Base-by-base conservation (phyloP, 208 protist species). In the Leishmania tarentolae region DNA sequence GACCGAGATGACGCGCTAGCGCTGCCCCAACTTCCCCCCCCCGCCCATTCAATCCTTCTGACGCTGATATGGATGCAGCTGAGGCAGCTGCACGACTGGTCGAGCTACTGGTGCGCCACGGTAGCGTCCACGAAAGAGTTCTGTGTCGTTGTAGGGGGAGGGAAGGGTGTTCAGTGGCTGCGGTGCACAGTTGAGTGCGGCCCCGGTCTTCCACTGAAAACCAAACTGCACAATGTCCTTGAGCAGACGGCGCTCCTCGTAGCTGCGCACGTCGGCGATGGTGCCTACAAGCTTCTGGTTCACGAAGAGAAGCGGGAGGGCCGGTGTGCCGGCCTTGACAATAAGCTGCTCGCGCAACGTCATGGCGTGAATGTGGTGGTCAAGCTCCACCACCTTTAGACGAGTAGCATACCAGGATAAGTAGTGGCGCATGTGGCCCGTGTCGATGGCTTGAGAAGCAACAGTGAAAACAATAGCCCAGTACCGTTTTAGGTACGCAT, bases 181-280 rank as follows among this genome's bases (percentile, higher is more conserved):
- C 57, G 86, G 83, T 21, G 76, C 83, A 21, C 89, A 83, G 8
- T 77, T 80, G 11, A 81, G 59, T 13, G 70, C 75, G 15, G 69
- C 76, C 1, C 90, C 94, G 0, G 88, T 92, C 72, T 92, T 92
- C 94, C 94, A 98, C 85, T 96, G 79, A 76, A 98, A 98, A 11
- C 94, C 94, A 84, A 98, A 98, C 83, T 98, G 94, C 59, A 96
- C 82, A 31, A 95, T 84, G 72, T 98, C 94, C 80, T 98, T 98
- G 79, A 98, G 83, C 79, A 94, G 83, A 31, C 86, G 86, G 42
- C 85, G 79, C 76, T 90, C 76, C 84, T 98, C 94, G 46, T 94
- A 83, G 78, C 78, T 57, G 76, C 91, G 81, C 47, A 98, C 90
- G n/a, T 94, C 88, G 15, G 56, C 79, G 21, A 96, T 81, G 4